Evolutionary conservation across 2,329 filamentous ascomycete genomes (phyloP), one percentile per base, ranked within the genome.

Genomic region (Trichoderma sp.): DNA sequence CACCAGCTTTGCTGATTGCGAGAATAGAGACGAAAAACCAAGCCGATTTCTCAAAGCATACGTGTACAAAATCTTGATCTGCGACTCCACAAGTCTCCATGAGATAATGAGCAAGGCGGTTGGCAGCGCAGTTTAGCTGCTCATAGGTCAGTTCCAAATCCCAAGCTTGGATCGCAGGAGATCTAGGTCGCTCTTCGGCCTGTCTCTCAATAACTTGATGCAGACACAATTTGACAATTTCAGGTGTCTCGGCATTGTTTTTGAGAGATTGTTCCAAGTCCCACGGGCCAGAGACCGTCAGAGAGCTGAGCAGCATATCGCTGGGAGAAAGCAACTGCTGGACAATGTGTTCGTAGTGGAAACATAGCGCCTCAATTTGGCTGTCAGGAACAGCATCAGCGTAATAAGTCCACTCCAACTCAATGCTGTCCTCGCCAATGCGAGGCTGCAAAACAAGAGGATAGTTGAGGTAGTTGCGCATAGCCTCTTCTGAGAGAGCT

Each of bases 1-100:
- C 73, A 21, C 73, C 73, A 30, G 70, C 73, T 34, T 72, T 70
- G 21, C 71, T 60, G 10, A 74, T 66, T 3, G 71, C 73, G 1
- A 74, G 39, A 18, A 71, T 70, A 16, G 71, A 59, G 30, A 74
- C 73, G 4, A 73, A 66, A 26, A 71, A 68, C 72, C 72, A 74
- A 3, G 66, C 60, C 0, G 74, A 76, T 59, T 78, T 79, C 37
- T 77, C 75, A 18, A 77, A 77, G 56, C 74, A 77, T 0, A 79
- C 56, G 8, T 75, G 74, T 0, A 78, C 71, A 8, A 70, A 54
- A 28, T 71, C 70, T 14, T 59, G 49, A 1, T 63, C 43, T 34
- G 37, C 37, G 46, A 71, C 68, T 2, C 54, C 58, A 51, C 59
- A 59, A 5, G n/a, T 18, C 4, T 70, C 59, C 6, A 68, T 43